phyloP scores from a whole-genome alignment of 495 filamentous ascomycete genomes.

The Aspergillus funiculosus region DNA sequence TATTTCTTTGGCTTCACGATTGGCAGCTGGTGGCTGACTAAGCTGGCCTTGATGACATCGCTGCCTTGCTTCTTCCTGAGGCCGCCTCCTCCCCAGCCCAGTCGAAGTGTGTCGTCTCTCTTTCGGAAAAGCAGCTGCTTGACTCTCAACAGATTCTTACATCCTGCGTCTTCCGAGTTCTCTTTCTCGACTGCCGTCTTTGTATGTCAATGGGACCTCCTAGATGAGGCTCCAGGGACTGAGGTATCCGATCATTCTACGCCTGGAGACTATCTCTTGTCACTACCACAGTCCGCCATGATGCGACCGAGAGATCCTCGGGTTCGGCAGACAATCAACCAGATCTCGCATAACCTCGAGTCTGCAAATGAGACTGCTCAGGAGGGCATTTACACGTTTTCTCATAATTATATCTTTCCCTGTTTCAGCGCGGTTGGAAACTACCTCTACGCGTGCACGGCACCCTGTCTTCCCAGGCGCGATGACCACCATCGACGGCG shows the following conservation, averaged over 20 bases:
- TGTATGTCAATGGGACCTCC: constrained; percentile 11
- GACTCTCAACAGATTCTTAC: neutral
- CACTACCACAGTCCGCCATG: constrained; percentile 25
- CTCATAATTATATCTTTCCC: constrained; percentile 75
- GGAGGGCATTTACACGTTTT: constrained; percentile 80
- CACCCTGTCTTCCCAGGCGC: constrained; percentile 64
- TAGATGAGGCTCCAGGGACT: constrained; percentile 9
- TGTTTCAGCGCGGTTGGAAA: constrained; percentile 63
- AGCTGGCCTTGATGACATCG: constrained; percentile 13
- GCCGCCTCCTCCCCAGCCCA: constrained; percentile 12
- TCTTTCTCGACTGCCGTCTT: neutral
- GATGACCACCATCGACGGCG: constrained; percentile 68
- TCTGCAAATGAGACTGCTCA: constrained; percentile 87
- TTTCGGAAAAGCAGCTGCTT: neutral
- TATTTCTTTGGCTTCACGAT: too few relatives aligned
- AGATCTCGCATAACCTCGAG: constrained; percentile 87
- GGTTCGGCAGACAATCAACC: constrained; percentile 88
- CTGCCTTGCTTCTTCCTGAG: constrained; percentile 6
- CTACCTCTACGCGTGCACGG: constrained; percentile 63
- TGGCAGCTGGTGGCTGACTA: constrained; percentile 15
- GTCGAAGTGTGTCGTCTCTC: neutral
- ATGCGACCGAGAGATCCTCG: constrained; percentile 82
- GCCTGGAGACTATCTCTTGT: neutral
- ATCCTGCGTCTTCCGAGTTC: neutral
- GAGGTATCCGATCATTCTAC: neutral